Percentiles rank a stretch among this genome's conserved stretches.
Evolutionary conservation across 225 moss, liverwort and hornwort species (phyloP).

Genomic region (Sphagnum contortum): DNA sequence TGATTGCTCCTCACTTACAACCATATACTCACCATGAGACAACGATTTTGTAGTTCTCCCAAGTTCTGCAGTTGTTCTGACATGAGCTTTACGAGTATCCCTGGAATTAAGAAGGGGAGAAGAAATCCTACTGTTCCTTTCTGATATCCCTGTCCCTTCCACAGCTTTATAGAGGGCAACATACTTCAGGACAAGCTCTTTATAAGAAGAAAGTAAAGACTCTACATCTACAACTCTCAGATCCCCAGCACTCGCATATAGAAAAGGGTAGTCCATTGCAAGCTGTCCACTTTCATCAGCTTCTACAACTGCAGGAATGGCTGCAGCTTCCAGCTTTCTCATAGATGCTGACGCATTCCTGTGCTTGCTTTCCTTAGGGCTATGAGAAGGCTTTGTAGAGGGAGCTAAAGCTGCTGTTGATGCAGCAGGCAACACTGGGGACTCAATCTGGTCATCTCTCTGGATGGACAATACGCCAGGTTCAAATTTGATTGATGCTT

Average conservation of each 20-base stretch:
- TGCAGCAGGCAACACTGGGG: constrained; percentile 23
- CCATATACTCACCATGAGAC: constrained; percentile 16
- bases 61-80: constrained; percentile 11
- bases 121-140: constrained; percentile 8
- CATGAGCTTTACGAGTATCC: constrained; percentile 14
- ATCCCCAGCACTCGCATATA: constrained; percentile 89
- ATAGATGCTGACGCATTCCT: constrained; percentile 18
- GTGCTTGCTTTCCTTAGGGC: constrained; percentile 17
- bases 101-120: constrained; percentile 28
- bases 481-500: constrained; percentile 10
- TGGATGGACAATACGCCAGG: constrained; percentile 19
- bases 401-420: constrained; percentile 15
- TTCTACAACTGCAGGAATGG: constrained; percentile 53
- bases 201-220: constrained; percentile 69
- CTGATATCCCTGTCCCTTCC: constrained; percentile 29
- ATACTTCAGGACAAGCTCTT: constrained; percentile 87
- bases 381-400: constrained; percentile 15
- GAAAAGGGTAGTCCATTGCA: constrained; percentile 70
- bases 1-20: constrained; percentile 9
- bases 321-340: constrained; percentile 61
- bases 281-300: constrained; percentile 74
- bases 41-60: constrained; percentile 15
- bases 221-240: constrained; percentile 86
- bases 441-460: constrained; percentile 44
- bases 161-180: constrained; percentile 74